Evolutionary conservation across 2,329 filamentous ascomycete genomes (phyloP).

Genomic region (Sporothrix euskadiensis): DNA sequence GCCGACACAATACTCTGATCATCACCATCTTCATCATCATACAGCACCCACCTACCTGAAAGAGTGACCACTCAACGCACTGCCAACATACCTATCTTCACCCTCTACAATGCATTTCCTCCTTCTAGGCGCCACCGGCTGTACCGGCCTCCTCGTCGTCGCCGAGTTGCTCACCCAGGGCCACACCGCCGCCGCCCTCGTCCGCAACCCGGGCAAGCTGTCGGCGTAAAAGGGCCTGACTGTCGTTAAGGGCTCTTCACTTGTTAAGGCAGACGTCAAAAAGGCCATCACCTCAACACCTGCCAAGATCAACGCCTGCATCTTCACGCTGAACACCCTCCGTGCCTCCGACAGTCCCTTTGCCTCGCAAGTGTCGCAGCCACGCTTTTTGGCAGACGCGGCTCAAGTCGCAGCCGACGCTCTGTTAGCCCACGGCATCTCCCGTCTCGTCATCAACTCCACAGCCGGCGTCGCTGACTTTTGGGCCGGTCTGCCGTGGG

Average conservation of each 20-base stretch:
- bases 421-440: constrained; percentile 38
- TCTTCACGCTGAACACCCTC: constrained; percentile 45
- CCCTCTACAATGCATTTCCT: background rate
- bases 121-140: background rate
- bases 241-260: constrained; percentile 41
- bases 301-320: constrained; percentile 37
- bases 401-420: constrained; percentile 41
- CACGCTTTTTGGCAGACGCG: constrained; percentile 44
- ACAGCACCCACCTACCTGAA: background rate
- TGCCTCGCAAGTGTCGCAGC: constrained; percentile 43
- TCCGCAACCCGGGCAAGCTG: constrained; percentile 39
- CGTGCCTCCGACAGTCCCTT: constrained; percentile 47
- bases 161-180: constrained; percentile 42
- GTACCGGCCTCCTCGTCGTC: constrained; percentile 44
- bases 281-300: constrained; percentile 36
- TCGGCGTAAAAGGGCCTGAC: constrained; percentile 38
- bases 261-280: constrained; percentile 41
- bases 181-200: constrained; percentile 41
- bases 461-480: constrained; percentile 45
- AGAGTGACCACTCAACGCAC: background rate
- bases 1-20: background rate
- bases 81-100: background rate
- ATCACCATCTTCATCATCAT: background rate
- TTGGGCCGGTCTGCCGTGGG: constrained; percentile 40
- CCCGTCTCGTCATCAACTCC: constrained; percentile 44